These are phyloP conservation scores for Hyphopichia buzzinii DNA, from an alignment of 1,139 yeast species.

Conservation along the genomic window DNA sequence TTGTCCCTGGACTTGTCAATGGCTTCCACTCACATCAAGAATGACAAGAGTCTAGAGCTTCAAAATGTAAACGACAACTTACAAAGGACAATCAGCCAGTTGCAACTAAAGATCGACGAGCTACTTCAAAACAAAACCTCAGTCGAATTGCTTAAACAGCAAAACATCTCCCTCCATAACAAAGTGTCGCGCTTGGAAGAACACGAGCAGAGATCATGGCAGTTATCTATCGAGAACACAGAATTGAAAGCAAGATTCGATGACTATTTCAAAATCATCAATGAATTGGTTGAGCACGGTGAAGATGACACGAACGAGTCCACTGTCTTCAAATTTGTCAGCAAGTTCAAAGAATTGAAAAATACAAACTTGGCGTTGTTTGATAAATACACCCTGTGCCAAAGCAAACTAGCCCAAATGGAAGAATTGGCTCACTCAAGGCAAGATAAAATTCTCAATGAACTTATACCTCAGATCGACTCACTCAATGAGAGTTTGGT, in stretches of 20 bases:
- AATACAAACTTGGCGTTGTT: conserved; percentile 38
- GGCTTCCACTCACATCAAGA: conserved; percentile 9
- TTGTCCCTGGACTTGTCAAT: conserved; percentile 44
- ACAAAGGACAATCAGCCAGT: conserved; percentile 30
- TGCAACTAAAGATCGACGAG: conserved; percentile 28
- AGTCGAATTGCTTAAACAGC: conserved; percentile 38
- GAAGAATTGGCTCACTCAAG: conserved; percentile 18
- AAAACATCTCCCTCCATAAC: conserved; percentile 28
- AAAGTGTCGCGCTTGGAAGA: conserved; percentile 43
- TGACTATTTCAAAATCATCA: conserved; percentile 31
- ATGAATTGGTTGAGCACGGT: conserved; percentile 24
- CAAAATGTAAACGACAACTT: conserved; percentile 27
- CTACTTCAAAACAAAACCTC: conserved; percentile 41
- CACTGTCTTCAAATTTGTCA: conserved; percentile 27
- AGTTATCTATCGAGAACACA: conserved; percentile 52
- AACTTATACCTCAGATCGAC: conserved; percentile 11
- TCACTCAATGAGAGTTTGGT: conserved; percentile 22
- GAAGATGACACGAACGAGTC: conserved; percentile 15
- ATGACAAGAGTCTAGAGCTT: conserved; percentile 21
- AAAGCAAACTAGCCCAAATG: conserved; percentile 18
- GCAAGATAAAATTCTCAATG: conserved; percentile 17
- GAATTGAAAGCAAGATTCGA: conserved; percentile 44
- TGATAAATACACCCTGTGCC: conserved; percentile 32
- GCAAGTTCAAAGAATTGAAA: conserved; percentile 33
- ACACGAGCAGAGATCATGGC: conserved; percentile 47